Evolutionary conservation across 768 basidiomycete species (phyloP), one percentile per base, ranked within the genome.

Genomic region (Clavulina sp.): DNA sequence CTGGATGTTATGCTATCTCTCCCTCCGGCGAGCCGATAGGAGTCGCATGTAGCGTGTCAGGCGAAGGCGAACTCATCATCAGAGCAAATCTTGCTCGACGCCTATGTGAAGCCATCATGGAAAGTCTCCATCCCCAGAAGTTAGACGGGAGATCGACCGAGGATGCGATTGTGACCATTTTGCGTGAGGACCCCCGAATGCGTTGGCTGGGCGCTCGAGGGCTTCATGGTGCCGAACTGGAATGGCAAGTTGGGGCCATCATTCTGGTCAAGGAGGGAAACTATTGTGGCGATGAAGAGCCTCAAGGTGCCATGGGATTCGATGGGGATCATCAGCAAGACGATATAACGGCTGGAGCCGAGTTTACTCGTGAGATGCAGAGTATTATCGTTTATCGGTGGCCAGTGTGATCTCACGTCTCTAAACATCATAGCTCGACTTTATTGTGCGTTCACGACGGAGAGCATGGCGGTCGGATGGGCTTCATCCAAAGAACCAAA

Each of bases 361-460:
- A n/a, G n/a, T 52, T 30, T 24, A 26, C 13, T 31, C 13, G 43
- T 46, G 26, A 28, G 21, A 54, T 30, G 7, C 32, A 2, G 9
- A 9, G 1, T 2, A 23, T 49, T 26, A 30, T 16, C 1, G 28
- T 49, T 30, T 33, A 23, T 30, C 6, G 16, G 48, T 1, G 18
- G 28, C 24, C 48, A 1, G 24, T 34, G 28, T 49, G 32, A 30
- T 18, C 48, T 16, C 16, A 13, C 28, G 31, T 33, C 16, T 16
- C 7, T 23, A 28, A 7, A 30, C 48, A 32, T 34, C 23, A 16
- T 33, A 82, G 84, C 73, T 29, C 75, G 81, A 31, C 64, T 86
- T 33, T 87, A 83, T 81, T 86, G 84, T 60, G 82, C 77, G 36
- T 88, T 87, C 64, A 87, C 85, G 4, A 80, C 85, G 24, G 69